Conservation (phyloP, 2,329 filamentous ascomycete genomes). For the Pseudocercospora macadamiae region DNA sequence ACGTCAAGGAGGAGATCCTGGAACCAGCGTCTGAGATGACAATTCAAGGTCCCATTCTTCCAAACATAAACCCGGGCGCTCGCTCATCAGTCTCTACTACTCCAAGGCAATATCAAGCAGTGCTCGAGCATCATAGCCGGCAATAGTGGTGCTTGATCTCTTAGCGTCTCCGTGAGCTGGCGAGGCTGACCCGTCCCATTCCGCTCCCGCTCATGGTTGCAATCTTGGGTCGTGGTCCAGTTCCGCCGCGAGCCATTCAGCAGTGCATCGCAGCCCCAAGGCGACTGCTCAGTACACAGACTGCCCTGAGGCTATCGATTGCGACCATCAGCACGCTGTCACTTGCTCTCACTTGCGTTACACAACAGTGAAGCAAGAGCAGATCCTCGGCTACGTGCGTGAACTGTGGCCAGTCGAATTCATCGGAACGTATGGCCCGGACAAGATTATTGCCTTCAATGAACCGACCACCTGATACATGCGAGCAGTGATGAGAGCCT, state of each 20-base stretch:
- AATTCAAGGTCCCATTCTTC: background rate
- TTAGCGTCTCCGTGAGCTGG: background rate
- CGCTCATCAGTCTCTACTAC: background rate
- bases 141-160: no score
- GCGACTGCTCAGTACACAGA: background rate
- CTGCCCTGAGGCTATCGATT: background rate
- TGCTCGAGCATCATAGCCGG: no score
- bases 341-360: background rate
- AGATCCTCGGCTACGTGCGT: constrained; percentile 2
- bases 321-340: background rate
- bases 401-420: background rate
- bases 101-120: no score
- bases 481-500: background rate
- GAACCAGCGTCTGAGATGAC: background rate
- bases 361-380: background rate
- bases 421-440: background rate
- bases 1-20: background rate
- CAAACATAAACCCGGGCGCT: background rate
- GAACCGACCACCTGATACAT: background rate
- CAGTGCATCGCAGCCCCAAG: background rate
- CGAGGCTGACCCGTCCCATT: background rate
- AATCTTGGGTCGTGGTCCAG: no score
- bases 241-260: no score
- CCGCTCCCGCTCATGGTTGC: background rate
- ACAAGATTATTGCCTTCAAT: background rate